Base-by-base conservation (phyloP, 305 asterid genomes). In the Lippia alba region DNA sequence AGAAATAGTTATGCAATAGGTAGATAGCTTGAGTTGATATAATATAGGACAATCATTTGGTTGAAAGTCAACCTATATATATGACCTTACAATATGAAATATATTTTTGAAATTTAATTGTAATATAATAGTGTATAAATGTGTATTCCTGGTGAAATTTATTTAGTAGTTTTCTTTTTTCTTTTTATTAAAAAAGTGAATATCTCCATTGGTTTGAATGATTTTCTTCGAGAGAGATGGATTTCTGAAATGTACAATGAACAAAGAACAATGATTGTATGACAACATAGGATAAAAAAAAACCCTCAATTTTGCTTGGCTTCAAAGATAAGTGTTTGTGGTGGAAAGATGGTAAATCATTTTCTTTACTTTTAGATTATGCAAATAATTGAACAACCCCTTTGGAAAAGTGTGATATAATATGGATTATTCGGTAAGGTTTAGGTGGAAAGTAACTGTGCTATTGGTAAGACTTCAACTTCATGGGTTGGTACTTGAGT, bases 261-360 rank as follows among this genome's bases (percentile, higher is more conserved):
- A 54, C 4, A 50, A 24, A 70, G 7, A 20, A 61, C 56, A 62
- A 77, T 72, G 78, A 67, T 77, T 61, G 68, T 14, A 44, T 45
- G 67, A 64, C 67, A 70, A 45, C 30, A 24, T 24, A 65, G 50
- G 50, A 46, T 2, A 53, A 16, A 44, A 59, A 66, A 8, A 36
- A 66, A 20, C 46, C 24, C 14, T 67, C 69, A 78, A 59, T 64
- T 76, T 80, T 51, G 71, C 96, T 85, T 91, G 66, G 80, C 90
- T 87, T 89, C 85, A 54, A 91, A 89, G 96, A 79, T 39, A 89
- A 83, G 89, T 70, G 82, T 51, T 78, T 17, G 74, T 81, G 76
- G 79, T 63, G 63, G 75, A 86, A 85, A 81, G 91, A 76, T 86
- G 70, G 77, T 68, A 76, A 78, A 85, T 82, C 89, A 76, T 78